phyloP scores from a whole-genome alignment of 106 monocot genomes.

The Platanthera guangdongensis region DNA sequence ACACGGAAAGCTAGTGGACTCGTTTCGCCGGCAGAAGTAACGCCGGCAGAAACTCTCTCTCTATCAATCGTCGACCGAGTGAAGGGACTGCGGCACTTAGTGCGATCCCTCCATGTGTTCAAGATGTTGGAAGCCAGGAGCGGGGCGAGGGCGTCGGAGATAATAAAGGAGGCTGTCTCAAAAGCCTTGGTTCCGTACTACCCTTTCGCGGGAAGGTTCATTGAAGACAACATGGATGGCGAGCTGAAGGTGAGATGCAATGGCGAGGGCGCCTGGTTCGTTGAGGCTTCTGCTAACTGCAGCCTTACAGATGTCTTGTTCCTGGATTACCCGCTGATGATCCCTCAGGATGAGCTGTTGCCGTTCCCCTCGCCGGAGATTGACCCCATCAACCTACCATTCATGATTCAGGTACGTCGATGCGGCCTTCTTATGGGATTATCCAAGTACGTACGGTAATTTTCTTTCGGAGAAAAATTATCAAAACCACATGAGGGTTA shows the following conservation, averaged over 20 bases:
- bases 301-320: constrained; percentile 28
- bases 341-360: constrained; percentile 20
- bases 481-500: too few relatives aligned
- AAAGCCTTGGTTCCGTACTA: constrained; percentile 37
- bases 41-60: constrained; percentile 11
- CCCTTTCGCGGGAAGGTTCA: constrained; percentile 38
- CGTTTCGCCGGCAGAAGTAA: constrained; percentile 7
- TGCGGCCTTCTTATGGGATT: too few relatives aligned
- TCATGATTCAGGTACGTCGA: constrained; percentile 26
- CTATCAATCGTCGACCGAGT: constrained; percentile 34
- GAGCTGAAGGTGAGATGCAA: constrained; percentile 27
- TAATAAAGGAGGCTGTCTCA: constrained; percentile 22
- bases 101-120: constrained; percentile 43
- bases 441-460: too few relatives aligned
- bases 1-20: background rate
- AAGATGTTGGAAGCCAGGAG: background rate
- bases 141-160: constrained; percentile 11
- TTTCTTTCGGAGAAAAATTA: too few relatives aligned
- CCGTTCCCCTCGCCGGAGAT: constrained; percentile 10
- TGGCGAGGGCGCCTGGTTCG: constrained; percentile 40
- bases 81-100: constrained; percentile 21
- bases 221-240: constrained; percentile 3
- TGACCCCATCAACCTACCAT: constrained; percentile 9
- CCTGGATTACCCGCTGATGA: constrained; percentile 29
- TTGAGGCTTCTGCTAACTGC: constrained; percentile 31